phyloP scores from a whole-genome alignment of 371 early-diverging fungal species.

The Rhizopus arrhizus region DNA sequence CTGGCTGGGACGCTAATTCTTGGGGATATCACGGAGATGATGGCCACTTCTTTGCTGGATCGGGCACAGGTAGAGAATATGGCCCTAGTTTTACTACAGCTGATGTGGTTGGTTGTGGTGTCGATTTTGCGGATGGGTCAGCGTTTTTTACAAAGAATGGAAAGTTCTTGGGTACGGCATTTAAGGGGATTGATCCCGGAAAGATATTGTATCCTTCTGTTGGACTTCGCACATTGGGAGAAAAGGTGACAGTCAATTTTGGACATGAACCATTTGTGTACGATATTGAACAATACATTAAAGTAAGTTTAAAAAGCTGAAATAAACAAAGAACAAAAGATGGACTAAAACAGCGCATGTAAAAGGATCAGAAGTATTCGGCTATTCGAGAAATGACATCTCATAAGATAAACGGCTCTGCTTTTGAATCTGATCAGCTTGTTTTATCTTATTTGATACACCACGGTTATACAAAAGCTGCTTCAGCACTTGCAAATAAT shows the following conservation, averaged over 20 bases:
- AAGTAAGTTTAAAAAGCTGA: constrained; percentile 33
- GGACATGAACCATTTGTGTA: constrained; percentile 83
- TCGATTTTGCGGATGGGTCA: constrained; percentile 78
- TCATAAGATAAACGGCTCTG: not conserved
- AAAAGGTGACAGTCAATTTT: constrained; percentile 88
- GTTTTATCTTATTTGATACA: constrained; percentile 79
- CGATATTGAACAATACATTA: constrained; percentile 81
- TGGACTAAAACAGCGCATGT: not conserved
- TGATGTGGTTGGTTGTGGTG: constrained; percentile 91
- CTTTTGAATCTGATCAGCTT: constrained; percentile 50
- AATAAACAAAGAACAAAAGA: not conserved
- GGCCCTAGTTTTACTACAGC: constrained; percentile 93
- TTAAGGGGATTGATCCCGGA: constrained; percentile 37
- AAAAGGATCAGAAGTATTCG: constrained; percentile 1
- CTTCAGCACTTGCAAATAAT: constrained; percentile 58
- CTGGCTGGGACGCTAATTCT: constrained; percentile 81
- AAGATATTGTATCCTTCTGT: constrained; percentile 77
- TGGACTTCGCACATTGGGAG: constrained; percentile 89
- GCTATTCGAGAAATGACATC: not conserved
- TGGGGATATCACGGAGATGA: constrained; percentile 96
- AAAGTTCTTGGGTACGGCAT: constrained; percentile 68
- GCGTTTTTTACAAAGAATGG: constrained; percentile 95
- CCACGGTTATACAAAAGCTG: constrained; percentile 76
- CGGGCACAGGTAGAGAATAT: constrained; percentile 79
- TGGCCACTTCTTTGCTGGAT: constrained; percentile 80